These are phyloP conservation scores for Umbelopsis sp. DNA, from an alignment of 192 early-diverging fungal species.

Conservation along the genomic window DNA sequence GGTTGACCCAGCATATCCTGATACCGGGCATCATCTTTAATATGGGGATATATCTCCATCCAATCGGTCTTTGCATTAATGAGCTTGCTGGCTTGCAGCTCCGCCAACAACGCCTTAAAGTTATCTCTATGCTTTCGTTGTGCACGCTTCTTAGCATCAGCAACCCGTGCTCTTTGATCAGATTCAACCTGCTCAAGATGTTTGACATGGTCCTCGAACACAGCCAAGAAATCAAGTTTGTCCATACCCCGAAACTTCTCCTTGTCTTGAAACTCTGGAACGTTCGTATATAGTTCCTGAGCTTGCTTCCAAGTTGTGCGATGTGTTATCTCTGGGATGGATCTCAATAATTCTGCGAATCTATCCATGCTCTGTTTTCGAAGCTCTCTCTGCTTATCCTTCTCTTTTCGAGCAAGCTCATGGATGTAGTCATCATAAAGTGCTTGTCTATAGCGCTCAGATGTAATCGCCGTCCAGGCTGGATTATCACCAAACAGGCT, in stretches of 20 bases:
- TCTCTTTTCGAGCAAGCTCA: constrained; percentile 66
- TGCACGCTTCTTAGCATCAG: constrained; percentile 49
- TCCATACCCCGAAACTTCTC: constrained; percentile 69
- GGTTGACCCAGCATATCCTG: constrained; percentile 72
- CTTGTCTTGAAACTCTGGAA: constrained; percentile 52
- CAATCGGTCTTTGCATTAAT: constrained; percentile 80
- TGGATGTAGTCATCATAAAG: constrained; percentile 78
- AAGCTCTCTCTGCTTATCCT: constrained; percentile 60
- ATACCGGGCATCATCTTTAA: constrained; percentile 75
- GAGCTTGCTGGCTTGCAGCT: constrained; percentile 54
- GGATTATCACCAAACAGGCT: constrained; percentile 65
- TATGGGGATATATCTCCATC: constrained; percentile 80
- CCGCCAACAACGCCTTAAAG: constrained; percentile 70
- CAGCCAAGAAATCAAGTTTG: constrained; percentile 78
- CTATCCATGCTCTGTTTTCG: constrained; percentile 67
- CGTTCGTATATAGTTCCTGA: constrained; percentile 52
- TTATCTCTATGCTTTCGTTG: constrained; percentile 77
- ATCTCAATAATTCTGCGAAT: constrained; percentile 57
- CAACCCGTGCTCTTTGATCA: constrained; percentile 7
- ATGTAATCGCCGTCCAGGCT: constrained; percentile 62
- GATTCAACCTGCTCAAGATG: constrained; percentile 56
- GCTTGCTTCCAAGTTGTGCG: constrained; percentile 60
- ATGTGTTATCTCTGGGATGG: constrained; percentile 59
- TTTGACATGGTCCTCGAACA: constrained; percentile 81
- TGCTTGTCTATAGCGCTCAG: constrained; percentile 60